phyloP scores from a whole-genome alignment of 2,329 filamentous ascomycete genomes.

The Botrytis galanthina region DNA sequence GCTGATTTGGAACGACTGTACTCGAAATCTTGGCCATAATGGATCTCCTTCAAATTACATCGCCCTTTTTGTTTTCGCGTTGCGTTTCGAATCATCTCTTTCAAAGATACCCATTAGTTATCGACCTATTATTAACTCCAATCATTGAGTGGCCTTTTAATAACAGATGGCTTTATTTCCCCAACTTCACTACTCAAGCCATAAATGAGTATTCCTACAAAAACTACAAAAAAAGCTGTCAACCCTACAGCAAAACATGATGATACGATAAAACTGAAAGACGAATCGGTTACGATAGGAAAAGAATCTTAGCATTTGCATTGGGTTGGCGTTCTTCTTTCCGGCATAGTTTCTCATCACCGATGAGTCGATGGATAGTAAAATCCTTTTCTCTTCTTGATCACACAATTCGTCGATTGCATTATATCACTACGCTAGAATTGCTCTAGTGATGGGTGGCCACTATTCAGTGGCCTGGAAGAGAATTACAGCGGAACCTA shows the following conservation, averaged over 20 bases:
- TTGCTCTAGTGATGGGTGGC: not conserved
- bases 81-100: not conserved
- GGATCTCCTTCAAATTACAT: not conserved
- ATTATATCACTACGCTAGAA: constrained; percentile 4
- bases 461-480: not conserved
- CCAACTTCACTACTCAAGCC: not conserved
- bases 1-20: not conserved
- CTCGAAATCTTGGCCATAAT: not conserved
- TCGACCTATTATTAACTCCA: constrained; percentile 10
- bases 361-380: constrained; percentile 2
- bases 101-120: constrained; percentile 13
- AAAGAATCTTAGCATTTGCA: constrained; percentile 11
- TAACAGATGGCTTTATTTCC: not conserved
- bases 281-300: not conserved
- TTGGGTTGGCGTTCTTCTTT: constrained; percentile 11
- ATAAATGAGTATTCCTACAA: constrained; percentile 3
- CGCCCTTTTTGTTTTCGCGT: not conserved
- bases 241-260: constrained; percentile 9
- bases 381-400: not conserved
- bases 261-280: constrained; percentile 19
- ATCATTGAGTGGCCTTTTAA: not conserved
- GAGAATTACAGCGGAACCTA: not conserved
- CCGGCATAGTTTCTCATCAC: not conserved
- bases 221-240: not conserved
- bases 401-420: not conserved